These are phyloP conservation scores for Blastobotrys arbuscula DNA, from an alignment of 1,139 yeast genomes.

Conservation along the genomic window DNA sequence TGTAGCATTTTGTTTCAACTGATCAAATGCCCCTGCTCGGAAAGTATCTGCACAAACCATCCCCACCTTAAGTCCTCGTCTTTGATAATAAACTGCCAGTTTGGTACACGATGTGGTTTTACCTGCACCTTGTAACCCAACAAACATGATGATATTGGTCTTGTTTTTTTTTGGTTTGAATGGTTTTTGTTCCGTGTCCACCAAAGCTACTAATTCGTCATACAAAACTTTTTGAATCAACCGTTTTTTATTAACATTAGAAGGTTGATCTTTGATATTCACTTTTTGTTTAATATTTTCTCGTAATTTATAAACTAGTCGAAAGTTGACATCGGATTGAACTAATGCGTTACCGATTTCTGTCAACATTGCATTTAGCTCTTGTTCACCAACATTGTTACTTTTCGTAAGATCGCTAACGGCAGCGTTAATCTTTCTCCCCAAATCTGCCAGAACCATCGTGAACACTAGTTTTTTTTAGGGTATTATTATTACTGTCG, in stretches of 20 bases:
- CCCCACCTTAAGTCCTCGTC: constrained; percentile 92
- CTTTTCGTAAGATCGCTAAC: constrained; percentile 63
- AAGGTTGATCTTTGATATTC: constrained; percentile 45
- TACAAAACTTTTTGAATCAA: constrained; percentile 86
- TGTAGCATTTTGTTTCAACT: constrained; percentile 93
- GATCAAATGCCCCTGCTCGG: constrained; percentile 99
- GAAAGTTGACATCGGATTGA: constrained; percentile 88
- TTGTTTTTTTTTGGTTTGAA: constrained; percentile 83
- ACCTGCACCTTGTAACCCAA: constrained; percentile 98
- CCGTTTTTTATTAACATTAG: constrained; percentile 58
- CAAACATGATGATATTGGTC: constrained; percentile 84
- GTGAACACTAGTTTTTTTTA: constrained; percentile 1
- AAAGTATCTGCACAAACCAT: constrained; percentile 98
- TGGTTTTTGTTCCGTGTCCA: constrained; percentile 55
- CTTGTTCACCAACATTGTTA: constrained; percentile 54
- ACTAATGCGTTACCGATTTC: constrained; percentile 85
- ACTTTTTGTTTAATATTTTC: constrained; percentile 61
- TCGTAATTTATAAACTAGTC: constrained; percentile 70
- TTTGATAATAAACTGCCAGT: constrained; percentile 87
- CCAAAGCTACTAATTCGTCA: constrained; percentile 83
- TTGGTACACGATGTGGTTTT: constrained; percentile 97
- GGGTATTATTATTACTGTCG: too few species aligned
- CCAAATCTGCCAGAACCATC: constrained; percentile 97
- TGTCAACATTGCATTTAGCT: constrained; percentile 67
- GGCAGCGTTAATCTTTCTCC: constrained; percentile 75